Evolutionary conservation across 345 rosid species (phyloP), one percentile per base, ranked within the genome.

Genomic region (Ceriops tagal): DNA sequence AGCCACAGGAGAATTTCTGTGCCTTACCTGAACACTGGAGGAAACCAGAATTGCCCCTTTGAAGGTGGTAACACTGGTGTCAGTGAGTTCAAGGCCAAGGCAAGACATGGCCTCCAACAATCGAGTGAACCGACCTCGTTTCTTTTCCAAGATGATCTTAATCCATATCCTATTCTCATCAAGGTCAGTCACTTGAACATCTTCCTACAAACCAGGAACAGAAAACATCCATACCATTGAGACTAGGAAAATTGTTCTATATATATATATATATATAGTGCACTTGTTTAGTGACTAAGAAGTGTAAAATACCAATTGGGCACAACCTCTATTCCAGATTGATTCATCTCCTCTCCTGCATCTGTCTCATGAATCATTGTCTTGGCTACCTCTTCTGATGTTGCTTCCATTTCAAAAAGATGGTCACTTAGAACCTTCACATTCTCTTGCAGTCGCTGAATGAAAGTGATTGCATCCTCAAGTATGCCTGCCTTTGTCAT

Each of bases 401-500:
- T 49, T 31, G 71, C 82, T 51, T 92, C 96, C 78, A 84, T 76
- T 71, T 85, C 88, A 24, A 68, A 82, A 69, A 93, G 87, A 75
- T 79, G 77, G 34, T 83, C 83, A n/a, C 73, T 67, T 18, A 89
- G 90, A 76, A 22, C 70, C 66, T 79, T 21, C 56, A 83, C 89
- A 34, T 77, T 73, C 35, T 58, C 76, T 76, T 84, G 78, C 72
- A 91, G 85, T 75, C 82, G 81, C 66, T 73, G 76, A 35, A 92
- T 87, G 85, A 90, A 95, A 76, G 83, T 82, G n/a, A 88, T 84
- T 0, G 99, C 92, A 75, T 95, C 97, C 60, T 87, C 92, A 47
- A 95, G 79, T 56, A 92, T 92, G 21, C 88, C 84, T 6, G 84
- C 96, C 81, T 85, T 88, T 69, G 83, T 92, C 96, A 95, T 90